Base-by-base conservation (phyloP, 2,329 filamentous ascomycete species). In the Geosmithia putterillii region DNA sequence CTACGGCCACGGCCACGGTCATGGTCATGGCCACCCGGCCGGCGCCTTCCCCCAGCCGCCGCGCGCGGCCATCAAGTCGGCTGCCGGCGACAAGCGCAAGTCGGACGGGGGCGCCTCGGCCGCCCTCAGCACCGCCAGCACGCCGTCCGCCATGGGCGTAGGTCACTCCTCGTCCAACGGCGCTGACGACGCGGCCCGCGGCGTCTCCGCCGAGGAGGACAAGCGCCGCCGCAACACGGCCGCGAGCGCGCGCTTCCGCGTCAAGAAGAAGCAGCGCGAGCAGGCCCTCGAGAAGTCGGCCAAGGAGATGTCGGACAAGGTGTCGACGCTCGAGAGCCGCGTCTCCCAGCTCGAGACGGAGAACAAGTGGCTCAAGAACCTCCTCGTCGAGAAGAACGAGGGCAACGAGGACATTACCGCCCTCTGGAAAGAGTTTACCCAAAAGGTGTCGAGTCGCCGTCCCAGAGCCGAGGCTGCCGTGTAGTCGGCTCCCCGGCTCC, bases 191-290 rank as follows among this genome's bases (percentile, higher is more conserved):
- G 84, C 88, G 48, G 70, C 77, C 35, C 81, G 82, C 12, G 81
- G 84, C 35, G 52, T 79, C 6, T 83, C 83, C 12, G 86, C 86
- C 19, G 87, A 94, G 61, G 87, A 94, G 63, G 87, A 94, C 60
- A 94, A 94, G 67, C 82, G 87, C 41, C 79, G 86, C 46, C 80
- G 87, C 50, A 94, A 94, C 66, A 94, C 88, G 2, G 87, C 87
- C 25, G 87, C 87, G 44, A 88, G 82, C 51, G 87, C 87, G 17
- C 83, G 87, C 41, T 94, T 94, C 73, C 83, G 87, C 46, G 79
- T 92, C 59, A 94, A 94, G 79, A 94, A 94, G 81, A 94, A 94
- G 77, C 86, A 92, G 66, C 82, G 87, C 42, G 87, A 94, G 68
- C 84, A 89, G 62, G 83, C 85, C 8, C 77, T 94, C 42, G 86